Percentiles rank a stretch among this genome's conserved stretches.
Conservation (phyloP, 192 early-diverging fungal species). For the Allomyces javanicus region DNA sequence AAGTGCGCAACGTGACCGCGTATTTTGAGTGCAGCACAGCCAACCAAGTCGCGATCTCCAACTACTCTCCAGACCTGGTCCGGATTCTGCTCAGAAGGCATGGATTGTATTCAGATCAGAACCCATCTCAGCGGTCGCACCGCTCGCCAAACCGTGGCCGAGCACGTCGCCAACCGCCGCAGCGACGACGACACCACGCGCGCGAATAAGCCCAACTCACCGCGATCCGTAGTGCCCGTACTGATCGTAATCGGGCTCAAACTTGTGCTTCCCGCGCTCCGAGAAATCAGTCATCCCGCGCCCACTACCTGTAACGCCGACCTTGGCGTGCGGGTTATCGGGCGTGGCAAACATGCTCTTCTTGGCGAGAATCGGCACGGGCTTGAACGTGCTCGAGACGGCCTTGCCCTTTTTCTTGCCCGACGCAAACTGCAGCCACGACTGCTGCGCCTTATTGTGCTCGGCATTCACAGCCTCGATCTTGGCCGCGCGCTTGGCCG, state of each 20-base stretch:
- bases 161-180: too few relatives aligned
- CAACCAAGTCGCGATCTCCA: too few relatives aligned
- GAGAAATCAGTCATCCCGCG: background rate
- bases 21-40: too few relatives aligned
- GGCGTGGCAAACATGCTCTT: background rate
- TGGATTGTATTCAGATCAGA: too few relatives aligned
- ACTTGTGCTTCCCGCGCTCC: background rate
- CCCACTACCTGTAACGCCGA: background rate
- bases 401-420: background rate
- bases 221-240: background rate
- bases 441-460: background rate
- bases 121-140: too few relatives aligned
- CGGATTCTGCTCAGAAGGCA: too few relatives aligned
- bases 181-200: too few relatives aligned
- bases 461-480: background rate
- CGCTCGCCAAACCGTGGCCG: too few relatives aligned
- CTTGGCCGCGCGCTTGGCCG: background rate
- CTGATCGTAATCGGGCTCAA: background rate
- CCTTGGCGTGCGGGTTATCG: background rate
- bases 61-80: too few relatives aligned
- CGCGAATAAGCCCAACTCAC: too few relatives aligned
- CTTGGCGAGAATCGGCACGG: too few relatives aligned
- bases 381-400: background rate
- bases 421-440: background rate
- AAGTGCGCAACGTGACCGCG: too few relatives aligned